Percentiles rank a stretch among this genome's conserved stretches.
phyloP scores from a whole-genome alignment of 345 rosid species.

The Populus euphratica region DNA sequence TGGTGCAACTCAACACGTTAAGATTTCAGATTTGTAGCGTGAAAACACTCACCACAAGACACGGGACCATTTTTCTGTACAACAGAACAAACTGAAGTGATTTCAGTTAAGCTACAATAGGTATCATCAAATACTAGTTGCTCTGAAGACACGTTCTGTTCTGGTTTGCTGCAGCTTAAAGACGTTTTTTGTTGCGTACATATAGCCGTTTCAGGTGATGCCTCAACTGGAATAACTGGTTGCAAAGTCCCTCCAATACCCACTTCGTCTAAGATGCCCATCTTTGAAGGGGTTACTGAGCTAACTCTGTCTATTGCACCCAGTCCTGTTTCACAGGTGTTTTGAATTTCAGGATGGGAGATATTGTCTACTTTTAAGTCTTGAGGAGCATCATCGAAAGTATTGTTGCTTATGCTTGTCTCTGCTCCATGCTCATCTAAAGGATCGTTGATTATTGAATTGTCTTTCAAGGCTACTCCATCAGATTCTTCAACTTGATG shows the following conservation, averaged over 20 bases:
- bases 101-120: constrained; percentile 5
- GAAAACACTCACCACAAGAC: constrained; percentile 5
- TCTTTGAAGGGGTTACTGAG: neutral
- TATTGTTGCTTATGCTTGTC: no score
- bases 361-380: neutral
- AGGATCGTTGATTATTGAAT: neutral
- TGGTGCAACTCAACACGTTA: neutral
- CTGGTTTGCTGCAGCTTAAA: constrained; percentile 8
- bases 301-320: neutral
- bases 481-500: neutral
- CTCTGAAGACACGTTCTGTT: constrained; percentile 5
- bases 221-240: neutral
- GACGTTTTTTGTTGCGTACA: neutral
- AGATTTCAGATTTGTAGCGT: neutral
- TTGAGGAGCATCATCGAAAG: neutral
- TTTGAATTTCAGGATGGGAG: neutral
- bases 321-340: neutral
- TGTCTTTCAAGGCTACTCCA: neutral
- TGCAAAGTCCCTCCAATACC: neutral
- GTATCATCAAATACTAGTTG: constrained; percentile 1
- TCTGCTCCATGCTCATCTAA: neutral
- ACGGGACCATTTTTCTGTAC: neutral
- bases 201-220: neutral
- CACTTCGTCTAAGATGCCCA: neutral
- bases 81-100: neutral